These are phyloP conservation scores for Neopestalotiopsis sp. DNA, from an alignment of 2,329 filamentous ascomycete species.

Conservation along the genomic window DNA sequence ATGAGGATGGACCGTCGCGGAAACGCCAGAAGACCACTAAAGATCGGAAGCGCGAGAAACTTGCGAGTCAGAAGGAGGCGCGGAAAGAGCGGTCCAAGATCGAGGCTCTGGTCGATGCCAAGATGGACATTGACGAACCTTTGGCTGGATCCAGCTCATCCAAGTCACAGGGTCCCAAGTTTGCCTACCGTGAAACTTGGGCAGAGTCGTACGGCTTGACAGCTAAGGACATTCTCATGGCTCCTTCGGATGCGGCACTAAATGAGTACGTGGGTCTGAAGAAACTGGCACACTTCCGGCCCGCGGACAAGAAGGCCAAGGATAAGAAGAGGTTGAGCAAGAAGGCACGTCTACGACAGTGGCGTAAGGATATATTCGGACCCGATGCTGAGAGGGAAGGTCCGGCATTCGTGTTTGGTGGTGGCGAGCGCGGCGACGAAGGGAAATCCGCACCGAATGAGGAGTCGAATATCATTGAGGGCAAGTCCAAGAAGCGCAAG, in stretches of 20 bases:
- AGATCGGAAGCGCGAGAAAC: conserved; percentile 64
- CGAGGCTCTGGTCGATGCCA: conserved; percentile 83
- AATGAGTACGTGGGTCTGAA: conserved; percentile 94
- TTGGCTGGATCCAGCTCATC: conserved; percentile 53
- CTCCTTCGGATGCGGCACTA: conserved; percentile 82
- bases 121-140: conserved; percentile 75
- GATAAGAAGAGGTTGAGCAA: conserved; percentile 91
- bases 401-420: conserved; percentile 63
- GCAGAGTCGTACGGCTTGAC: conserved; percentile 90
- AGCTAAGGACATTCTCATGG: conserved; percentile 84
- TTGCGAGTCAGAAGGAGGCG: conserved; percentile 70
- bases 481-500: conserved; percentile 40
- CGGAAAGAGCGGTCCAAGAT: conserved; percentile 83
- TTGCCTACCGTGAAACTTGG: conserved; percentile 94
- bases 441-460: conserved; percentile 31
- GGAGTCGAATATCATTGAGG: conserved; percentile 41
- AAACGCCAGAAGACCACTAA: conserved; percentile 67
- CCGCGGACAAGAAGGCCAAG: conserved; percentile 84
- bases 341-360: conserved; percentile 88
- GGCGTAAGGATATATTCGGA: conserved; percentile 73
- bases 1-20: conserved; percentile 48
- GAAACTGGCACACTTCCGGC: conserved; percentile 90
- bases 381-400: conserved; percentile 61
- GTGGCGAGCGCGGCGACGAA: conserved; percentile 32
- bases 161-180: conserved; percentile 50